Conservation (phyloP, 2,329 filamentous ascomycete species). For the Pezicula rhizophila region DNA sequence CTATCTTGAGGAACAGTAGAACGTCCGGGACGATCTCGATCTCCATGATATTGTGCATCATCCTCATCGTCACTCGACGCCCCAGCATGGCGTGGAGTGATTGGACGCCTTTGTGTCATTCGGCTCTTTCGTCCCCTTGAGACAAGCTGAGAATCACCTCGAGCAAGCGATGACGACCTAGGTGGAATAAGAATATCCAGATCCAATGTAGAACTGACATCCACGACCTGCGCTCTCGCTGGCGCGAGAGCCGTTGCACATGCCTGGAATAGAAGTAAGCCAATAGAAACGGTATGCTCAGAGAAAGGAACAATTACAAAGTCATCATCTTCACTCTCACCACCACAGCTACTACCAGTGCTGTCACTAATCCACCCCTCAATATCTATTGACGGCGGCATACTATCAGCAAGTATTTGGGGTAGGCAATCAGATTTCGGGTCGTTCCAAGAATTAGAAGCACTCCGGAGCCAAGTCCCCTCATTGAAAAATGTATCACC, state of each 20-base stretch:
- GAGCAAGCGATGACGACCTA: slow-evolving; percentile 12
- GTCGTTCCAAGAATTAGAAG: slow-evolving; percentile 1
- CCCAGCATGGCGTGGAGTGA: background rate
- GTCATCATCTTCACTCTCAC: slow-evolving; percentile 14
- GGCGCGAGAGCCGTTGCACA: slow-evolving; percentile 19
- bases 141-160: background rate
- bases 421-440: slow-evolving; percentile 1
- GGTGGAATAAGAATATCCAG: slow-evolving; percentile 13
- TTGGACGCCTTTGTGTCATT: slow-evolving; percentile 1
- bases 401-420: slow-evolving; percentile 4
- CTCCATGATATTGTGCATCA: background rate
- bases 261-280: slow-evolving; percentile 9
- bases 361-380: slow-evolving; percentile 21
- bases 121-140: slow-evolving; percentile 6
- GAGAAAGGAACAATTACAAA: slow-evolving; percentile 12
- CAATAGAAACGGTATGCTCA: background rate
- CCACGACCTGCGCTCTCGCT: slow-evolving; percentile 17
- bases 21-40: background rate
- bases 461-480: slow-evolving; percentile 12
- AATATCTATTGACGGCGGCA: slow-evolving; percentile 8
- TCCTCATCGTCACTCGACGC: background rate
- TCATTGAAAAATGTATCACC: slow-evolving; percentile 12
- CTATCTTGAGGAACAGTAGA: background rate
- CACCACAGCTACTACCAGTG: slow-evolving; percentile 6
- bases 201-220: slow-evolving; percentile 8